A percentile compares a stretch with the other conserved stretches of the same genome.
These are phyloP conservation scores for Striga hermonthica DNA, from an alignment of 305 asterid species.

Conservation along the genomic window DNA sequence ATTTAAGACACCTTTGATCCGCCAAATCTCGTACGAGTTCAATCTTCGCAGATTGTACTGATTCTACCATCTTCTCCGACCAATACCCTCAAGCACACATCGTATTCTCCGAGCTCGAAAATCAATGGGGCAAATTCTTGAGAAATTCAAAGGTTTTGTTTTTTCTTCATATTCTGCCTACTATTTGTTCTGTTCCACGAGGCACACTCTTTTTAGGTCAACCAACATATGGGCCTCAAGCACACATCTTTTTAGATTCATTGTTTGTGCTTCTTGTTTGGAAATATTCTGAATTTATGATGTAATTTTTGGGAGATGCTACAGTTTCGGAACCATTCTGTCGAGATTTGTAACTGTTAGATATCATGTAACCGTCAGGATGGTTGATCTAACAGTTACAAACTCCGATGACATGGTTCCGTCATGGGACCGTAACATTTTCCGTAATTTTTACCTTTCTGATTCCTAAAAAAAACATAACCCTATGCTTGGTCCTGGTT, in stretches of 20 bases:
- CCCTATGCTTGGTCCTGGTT: too few species aligned
- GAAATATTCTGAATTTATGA: background rate
- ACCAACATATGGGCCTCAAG: background rate
- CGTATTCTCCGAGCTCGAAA: slow-evolving; percentile 28
- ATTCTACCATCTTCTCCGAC: background rate
- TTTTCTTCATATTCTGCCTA: background rate
- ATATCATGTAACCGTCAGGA: too few species aligned
- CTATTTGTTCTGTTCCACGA: background rate
- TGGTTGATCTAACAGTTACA: too few species aligned
- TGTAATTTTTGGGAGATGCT: too few species aligned
- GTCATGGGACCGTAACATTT: too few species aligned
- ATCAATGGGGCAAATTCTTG: slow-evolving; percentile 76
- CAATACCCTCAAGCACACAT: background rate
- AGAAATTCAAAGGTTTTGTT: slow-evolving; percentile 50
- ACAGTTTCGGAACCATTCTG: too few species aligned
- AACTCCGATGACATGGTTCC: too few species aligned
- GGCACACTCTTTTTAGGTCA: too few species aligned
- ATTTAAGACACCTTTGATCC: too few species aligned
- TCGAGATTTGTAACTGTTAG: too few species aligned
- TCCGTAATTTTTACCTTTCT: too few species aligned
- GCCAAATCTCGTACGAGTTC: background rate
- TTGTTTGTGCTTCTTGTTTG: slow-evolving; percentile 1
- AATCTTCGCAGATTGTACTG: slow-evolving; percentile 16
- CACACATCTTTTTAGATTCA: background rate
- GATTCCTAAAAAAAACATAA: too few species aligned